Conservation (phyloP, 2,329 filamentous ascomycete species). For the Pseudocercospora fijiensis region DNA sequence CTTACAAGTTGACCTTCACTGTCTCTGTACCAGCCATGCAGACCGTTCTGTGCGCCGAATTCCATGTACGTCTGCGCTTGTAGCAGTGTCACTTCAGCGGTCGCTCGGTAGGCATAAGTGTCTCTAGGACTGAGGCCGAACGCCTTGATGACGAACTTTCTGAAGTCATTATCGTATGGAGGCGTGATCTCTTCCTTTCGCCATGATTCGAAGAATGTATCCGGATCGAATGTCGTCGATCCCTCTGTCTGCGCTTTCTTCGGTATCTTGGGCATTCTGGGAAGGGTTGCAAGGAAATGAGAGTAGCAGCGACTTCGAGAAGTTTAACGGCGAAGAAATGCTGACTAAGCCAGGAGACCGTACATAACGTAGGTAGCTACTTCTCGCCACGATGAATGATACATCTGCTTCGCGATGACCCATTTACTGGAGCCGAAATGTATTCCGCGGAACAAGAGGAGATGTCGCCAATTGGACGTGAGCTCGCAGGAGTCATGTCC, state of each 20-base stretch:
- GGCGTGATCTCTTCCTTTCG: constrained; percentile 40
- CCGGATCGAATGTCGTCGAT: constrained; percentile 48
- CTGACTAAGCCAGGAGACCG: background rate
- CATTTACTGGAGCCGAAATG: too few species aligned
- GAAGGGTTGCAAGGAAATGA: background rate
- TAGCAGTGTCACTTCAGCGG: constrained; percentile 51
- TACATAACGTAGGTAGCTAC: background rate
- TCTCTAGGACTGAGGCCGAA: constrained; percentile 50
- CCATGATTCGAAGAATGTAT: constrained; percentile 48
- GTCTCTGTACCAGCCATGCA: constrained; percentile 55
- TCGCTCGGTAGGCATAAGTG: constrained; percentile 53
- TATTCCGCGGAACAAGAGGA: background rate
- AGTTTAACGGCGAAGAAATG: background rate
- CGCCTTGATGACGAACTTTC: constrained; percentile 47
- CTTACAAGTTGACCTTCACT: constrained; percentile 41
- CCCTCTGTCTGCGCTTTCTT: constrained; percentile 41
- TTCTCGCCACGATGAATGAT: background rate
- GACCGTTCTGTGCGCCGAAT: constrained; percentile 46
- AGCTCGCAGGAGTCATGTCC: background rate
- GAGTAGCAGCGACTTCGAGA: background rate
- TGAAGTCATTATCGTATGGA: constrained; percentile 46
- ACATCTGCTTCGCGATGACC: background rate
- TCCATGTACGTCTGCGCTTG: constrained; percentile 52
- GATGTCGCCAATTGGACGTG: background rate
- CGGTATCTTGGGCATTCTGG: constrained; percentile 35